Percentiles rank a stretch among this genome's conserved stretches.
These are phyloP conservation scores for Cordia subcordata DNA, from an alignment of 257 asterid species.

Conservation along the genomic window DNA sequence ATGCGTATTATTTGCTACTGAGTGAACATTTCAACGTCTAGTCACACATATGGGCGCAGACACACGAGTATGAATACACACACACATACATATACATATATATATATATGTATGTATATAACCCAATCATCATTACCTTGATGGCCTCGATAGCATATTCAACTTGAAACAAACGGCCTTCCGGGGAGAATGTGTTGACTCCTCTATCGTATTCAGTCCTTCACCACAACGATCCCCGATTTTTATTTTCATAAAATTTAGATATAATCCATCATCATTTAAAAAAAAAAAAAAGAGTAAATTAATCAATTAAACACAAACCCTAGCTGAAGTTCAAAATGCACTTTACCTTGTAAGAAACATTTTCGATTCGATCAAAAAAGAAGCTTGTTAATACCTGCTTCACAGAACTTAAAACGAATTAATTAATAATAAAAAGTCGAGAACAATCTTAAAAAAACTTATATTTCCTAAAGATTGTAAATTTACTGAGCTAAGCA, in stretches of 20 bases:
- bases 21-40: no score
- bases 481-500: neutral
- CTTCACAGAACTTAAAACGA: conserved; percentile 26
- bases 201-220: conserved; percentile 97
- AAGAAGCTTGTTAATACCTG: conserved; percentile 14
- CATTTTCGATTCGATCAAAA: conserved; percentile 37
- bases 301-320: conserved; percentile 9
- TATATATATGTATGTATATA: neutral
- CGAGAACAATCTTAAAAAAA: neutral
- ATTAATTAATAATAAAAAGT: neutral
- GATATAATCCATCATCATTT: neutral
- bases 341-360: conserved; percentile 65
- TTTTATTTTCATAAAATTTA: no score
- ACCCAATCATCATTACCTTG: conserved; percentile 43
- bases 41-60: no score
- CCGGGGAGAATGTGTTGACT: conserved; percentile 92
- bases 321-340: conserved; percentile 10
- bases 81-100: no score
- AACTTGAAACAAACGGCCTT: conserved; percentile 90
- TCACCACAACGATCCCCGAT: neutral
- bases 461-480: conserved; percentile 1
- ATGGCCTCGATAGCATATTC: conserved; percentile 93
- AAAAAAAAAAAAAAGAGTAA: neutral
- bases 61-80: no score
- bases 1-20: no score